A percentile compares a stretch with the other conserved stretches of the same genome.
Evolutionary conservation across 2,329 filamentous ascomycete genomes (phyloP).

Genomic region (Trichoderma simmonsii): DNA sequence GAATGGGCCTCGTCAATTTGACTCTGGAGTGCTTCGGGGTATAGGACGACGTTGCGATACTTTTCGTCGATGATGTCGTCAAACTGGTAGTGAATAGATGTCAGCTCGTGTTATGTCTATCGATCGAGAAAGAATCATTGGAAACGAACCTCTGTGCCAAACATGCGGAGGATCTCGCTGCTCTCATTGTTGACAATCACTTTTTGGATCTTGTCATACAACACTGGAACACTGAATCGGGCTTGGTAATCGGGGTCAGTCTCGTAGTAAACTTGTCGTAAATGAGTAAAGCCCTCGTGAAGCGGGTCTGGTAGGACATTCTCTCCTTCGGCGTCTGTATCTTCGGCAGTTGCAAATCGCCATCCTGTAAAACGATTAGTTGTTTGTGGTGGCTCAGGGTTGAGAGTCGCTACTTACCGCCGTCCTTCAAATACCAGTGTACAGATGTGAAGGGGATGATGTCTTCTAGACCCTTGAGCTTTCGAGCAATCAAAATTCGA

Average conservation of each 20-base stretch:
- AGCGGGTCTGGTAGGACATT: constrained; percentile 64
- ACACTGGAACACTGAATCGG: constrained; percentile 80
- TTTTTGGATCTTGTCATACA: constrained; percentile 72
- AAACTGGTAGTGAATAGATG: constrained; percentile 47
- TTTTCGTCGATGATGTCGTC: constrained; percentile 62
- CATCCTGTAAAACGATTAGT: constrained; percentile 42
- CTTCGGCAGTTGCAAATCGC: constrained; percentile 69
- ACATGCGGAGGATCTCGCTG: constrained; percentile 86
- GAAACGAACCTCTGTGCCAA: constrained; percentile 63
- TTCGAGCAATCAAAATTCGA: constrained; percentile 78
- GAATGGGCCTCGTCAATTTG: constrained; percentile 73
- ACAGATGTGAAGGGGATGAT: constrained; percentile 75
- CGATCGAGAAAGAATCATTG: not conserved
- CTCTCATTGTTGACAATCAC: constrained; percentile 87
- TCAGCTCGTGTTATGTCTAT: not conserved
- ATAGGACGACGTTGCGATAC: constrained; percentile 60
- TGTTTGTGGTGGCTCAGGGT: not conserved
- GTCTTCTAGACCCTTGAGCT: constrained; percentile 87
- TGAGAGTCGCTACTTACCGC: constrained; percentile 38
- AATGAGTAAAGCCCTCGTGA: constrained; percentile 63
- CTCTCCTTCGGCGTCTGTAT: constrained; percentile 49
- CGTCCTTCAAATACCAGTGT: constrained; percentile 77
- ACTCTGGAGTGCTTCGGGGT: constrained; percentile 57
- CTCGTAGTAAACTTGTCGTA: constrained; percentile 76
- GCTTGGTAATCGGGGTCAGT: constrained; percentile 68